A percentile compares a stretch with the other conserved stretches of the same genome.
These are phyloP conservation scores for Yamadazyma philogaea DNA, from an alignment of 805 yeast species.

Conservation along the genomic window DNA sequence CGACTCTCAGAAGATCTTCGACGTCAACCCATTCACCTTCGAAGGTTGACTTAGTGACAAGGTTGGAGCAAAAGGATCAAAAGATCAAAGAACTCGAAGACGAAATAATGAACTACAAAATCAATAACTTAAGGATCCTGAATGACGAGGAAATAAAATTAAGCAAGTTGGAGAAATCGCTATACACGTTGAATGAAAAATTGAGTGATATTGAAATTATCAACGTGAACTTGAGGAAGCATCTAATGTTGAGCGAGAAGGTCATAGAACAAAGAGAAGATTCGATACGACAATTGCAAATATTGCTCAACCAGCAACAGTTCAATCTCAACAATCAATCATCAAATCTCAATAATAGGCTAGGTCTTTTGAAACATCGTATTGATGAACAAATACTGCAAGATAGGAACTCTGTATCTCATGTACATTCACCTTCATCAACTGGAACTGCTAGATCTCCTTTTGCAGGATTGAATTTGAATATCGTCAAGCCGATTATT, in stretches of 20 bases:
- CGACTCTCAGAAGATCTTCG: conserved; percentile 7
- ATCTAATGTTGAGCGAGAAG: conserved; percentile 51
- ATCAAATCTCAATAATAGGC: conserved; percentile 44
- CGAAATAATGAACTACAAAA: conserved; percentile 26
- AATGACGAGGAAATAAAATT: conserved; percentile 49
- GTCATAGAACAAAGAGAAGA: conserved; percentile 56
- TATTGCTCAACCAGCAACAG: conserved; percentile 49
- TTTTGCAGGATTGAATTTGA: conserved; percentile 50
- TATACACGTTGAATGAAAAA: conserved; percentile 55
- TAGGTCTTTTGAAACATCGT: conserved; percentile 17
- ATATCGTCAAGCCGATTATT: conserved; percentile 60
- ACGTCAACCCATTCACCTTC: conserved; percentile 9
- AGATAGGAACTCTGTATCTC: not conserved
- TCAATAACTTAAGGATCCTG: conserved; percentile 26
- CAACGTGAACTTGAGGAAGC: conserved; percentile 54
- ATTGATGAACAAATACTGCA: conserved; percentile 5
- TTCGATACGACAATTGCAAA: conserved; percentile 54
- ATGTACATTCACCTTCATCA: not conserved
- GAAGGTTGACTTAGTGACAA: conserved; percentile 15
- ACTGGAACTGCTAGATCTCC: conserved; percentile 21
- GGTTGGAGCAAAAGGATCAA: conserved; percentile 25
- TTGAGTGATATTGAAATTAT: conserved; percentile 61
- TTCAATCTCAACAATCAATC: conserved; percentile 47
- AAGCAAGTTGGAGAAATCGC: conserved; percentile 53
- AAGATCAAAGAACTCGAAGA: conserved; percentile 32